Base-by-base conservation (phyloP, 768 basidiomycete genomes). In the Lactarius vividus region DNA sequence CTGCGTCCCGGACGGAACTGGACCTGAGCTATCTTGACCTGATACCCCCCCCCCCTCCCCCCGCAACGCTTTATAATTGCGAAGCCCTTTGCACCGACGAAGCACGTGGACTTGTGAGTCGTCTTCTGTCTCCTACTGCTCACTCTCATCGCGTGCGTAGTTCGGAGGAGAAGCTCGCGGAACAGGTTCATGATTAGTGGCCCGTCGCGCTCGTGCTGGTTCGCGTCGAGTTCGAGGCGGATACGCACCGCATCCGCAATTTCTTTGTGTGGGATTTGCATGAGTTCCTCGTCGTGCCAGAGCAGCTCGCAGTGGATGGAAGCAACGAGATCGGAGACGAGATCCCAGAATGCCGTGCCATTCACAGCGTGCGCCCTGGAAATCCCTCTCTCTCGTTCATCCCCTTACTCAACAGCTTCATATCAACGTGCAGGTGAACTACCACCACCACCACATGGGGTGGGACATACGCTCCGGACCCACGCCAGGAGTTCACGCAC, bases 391-490 rank as follows among this genome's bases (percentile, higher is more conserved):
- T 18, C 13, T 7, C 6, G 10, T 31, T 28, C 6, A 39, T 52
- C 66, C 52, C 67, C 57, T 71, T 31, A 60, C 60, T 4, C 64
- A 49, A n/a, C 20, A 46, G 49, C n/a, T 35, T 23, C 76, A 97
- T 93, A 93, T 98, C 73, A 96, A 99, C 78, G 93, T 98, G 29
- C 97, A 99, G 75, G 90, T 99, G 73, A 92, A 89, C 28, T 91
- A 89, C 57, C 83, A 94, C 74, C 94, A 96, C 75, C 82, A 99
- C 78, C 92, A 95, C 73, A 94, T n/a, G n/a, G n/a, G n/a, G n/a
- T n/a, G n/a, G n/a, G n/a, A n/a, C n/a, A n/a, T n/a, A n/a, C 85
- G 92, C 56, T 96, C 96, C 4, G 84, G 90, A 3, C 82, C 98
- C 42, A 96, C 94, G 0, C 96, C 96, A 1, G 91, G 81, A 79